Evolutionary conservation across 805 yeast species (phyloP).

Genomic region (Hanseniaspora lachancei): DNA sequence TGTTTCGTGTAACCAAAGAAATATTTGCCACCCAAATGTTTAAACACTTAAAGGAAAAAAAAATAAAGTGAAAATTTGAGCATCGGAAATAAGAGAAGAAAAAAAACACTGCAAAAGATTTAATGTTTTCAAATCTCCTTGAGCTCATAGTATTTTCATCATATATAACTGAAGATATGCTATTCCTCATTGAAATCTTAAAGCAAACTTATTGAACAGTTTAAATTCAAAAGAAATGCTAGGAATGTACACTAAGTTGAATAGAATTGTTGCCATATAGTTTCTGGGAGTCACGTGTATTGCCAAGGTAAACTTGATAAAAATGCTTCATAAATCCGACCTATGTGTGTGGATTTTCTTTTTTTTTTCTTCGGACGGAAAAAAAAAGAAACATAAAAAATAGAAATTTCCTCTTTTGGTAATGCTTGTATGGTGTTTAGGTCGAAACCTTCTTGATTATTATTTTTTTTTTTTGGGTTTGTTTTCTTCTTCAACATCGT

Average conservation of each 20-base stretch:
- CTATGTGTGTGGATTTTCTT: neutral
- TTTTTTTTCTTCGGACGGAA: neutral
- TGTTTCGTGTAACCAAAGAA: neutral
- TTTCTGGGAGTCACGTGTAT: no score
- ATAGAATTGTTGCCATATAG: no score
- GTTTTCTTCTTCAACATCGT: neutral
- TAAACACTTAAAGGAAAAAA: neutral
- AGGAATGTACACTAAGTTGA: no score
- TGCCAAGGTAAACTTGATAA: neutral
- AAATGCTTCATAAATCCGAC: neutral
- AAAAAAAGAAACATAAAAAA: neutral
- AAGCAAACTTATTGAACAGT: no score
- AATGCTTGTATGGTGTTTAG: neutral
- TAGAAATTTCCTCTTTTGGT: neutral
- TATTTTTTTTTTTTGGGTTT: conserved; percentile 12
- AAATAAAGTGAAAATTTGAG: neutral
- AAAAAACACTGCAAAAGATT: neutral
- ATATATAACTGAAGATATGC: no score
- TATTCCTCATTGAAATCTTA: no score
- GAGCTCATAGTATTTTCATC: no score
- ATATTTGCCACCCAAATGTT: neutral
- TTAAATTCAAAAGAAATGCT: no score
- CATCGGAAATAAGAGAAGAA: neutral
- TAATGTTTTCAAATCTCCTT: neutral
- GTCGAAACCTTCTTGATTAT: neutral